Conservation (phyloP, 1,284 basidiomycete species). For the Rhodotorula sp. region DNA sequence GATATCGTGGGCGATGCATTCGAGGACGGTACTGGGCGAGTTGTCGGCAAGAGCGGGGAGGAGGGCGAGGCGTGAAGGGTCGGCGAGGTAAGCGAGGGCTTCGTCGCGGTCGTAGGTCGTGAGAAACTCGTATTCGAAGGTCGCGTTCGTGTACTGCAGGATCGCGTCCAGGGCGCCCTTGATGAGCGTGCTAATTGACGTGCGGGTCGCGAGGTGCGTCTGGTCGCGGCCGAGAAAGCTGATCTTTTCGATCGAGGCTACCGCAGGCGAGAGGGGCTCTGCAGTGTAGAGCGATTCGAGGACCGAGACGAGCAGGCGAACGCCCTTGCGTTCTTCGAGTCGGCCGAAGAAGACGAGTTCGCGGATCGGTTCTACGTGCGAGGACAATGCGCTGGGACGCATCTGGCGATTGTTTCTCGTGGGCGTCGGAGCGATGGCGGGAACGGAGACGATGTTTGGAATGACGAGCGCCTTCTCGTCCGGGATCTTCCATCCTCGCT, state of each 20-base stretch:
- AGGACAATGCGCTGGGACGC: not conserved
- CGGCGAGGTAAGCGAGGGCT: slow-evolving; percentile 33
- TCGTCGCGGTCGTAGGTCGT: slow-evolving; percentile 23
- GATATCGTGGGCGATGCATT: slow-evolving; percentile 33
- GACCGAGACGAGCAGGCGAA: slow-evolving; percentile 24
- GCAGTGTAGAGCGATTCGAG: slow-evolving; percentile 26
- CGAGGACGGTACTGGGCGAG: slow-evolving; percentile 40
- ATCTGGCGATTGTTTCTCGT: not conserved
- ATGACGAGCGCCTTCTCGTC: slow-evolving; percentile 23
- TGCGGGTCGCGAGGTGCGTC: slow-evolving; percentile 23
- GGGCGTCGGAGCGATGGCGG: not conserved
- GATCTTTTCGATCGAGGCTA: slow-evolving; percentile 11
- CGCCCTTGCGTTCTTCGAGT: slow-evolving; percentile 40
- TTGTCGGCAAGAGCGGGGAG: slow-evolving; percentile 40
- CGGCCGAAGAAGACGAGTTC: slow-evolving; percentile 42
- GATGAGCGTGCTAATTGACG: slow-evolving; percentile 24
- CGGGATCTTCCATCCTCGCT: slow-evolving; percentile 34
- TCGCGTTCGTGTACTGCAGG: slow-evolving; percentile 28
- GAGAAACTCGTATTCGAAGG: slow-evolving; percentile 27
- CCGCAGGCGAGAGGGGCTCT: not conserved
- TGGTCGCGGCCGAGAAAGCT: slow-evolving; percentile 38
- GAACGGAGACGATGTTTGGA: slow-evolving; percentile 28
- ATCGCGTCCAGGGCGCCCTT: slow-evolving; percentile 28
- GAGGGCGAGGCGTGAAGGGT: slow-evolving; percentile 31
- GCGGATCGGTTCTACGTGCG: slow-evolving; percentile 10